phyloP scores from a whole-genome alignment of 192 early-diverging fungal species.

The Funneliformis mosseae region DNA sequence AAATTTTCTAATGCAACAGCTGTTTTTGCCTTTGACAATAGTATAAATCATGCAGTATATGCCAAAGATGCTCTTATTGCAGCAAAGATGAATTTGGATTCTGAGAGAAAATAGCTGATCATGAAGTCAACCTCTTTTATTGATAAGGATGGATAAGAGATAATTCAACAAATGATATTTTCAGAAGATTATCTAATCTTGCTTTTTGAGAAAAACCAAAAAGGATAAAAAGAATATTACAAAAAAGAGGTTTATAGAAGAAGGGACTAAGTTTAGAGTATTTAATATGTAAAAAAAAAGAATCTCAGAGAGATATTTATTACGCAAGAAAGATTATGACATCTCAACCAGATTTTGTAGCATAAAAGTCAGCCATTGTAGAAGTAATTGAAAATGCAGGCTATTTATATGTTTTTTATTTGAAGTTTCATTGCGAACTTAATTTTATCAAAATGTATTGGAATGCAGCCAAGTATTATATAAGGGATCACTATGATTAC shows the following conservation, averaged over 20 bases:
- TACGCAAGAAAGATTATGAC: neutral
- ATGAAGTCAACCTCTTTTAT: neutral
- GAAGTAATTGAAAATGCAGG: conserved; percentile 9
- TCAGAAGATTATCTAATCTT: no score
- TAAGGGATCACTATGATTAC: conserved; percentile 26
- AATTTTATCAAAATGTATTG: no score
- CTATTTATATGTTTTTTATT: conserved; percentile 6
- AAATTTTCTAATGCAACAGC: no score
- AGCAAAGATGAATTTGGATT: conserved; percentile 6
- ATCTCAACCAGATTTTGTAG: conserved; percentile 16
- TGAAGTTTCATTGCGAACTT: no score
- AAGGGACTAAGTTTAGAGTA: neutral
- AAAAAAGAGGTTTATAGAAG: neutral
- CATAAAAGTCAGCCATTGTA: neutral
- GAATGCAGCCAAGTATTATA: conserved; percentile 32
- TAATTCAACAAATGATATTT: neutral
- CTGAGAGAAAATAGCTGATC: neutral
- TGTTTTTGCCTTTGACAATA: conserved; percentile 5
- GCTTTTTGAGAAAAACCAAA: no score
- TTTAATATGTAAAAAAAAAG: conserved; percentile 15
- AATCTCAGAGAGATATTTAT: neutral
- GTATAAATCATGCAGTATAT: conserved; percentile 18
- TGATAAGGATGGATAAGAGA: neutral
- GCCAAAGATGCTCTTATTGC: neutral
- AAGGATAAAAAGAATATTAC: neutral